Conservation (phyloP, 257 asterid genomes). For the Datura wrightii region DNA sequence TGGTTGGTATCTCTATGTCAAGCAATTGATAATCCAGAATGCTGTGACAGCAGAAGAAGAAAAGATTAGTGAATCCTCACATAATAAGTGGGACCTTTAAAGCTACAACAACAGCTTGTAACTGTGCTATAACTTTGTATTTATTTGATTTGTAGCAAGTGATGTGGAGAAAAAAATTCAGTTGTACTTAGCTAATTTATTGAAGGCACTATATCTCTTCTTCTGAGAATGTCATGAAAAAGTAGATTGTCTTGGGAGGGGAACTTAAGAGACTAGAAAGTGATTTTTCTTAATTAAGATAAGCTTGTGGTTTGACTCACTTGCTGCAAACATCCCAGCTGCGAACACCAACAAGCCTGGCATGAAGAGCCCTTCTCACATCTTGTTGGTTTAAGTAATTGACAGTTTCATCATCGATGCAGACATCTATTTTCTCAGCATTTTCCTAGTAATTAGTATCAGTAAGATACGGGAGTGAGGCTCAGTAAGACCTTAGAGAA, state of each 20-base stretch:
- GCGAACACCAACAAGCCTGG: conserved; percentile 63
- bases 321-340: conserved; percentile 73
- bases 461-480: conserved; percentile 8
- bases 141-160: background rate
- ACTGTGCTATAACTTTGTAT: background rate
- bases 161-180: conserved; percentile 1
- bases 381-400: conserved; percentile 64
- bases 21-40: conserved; percentile 65
- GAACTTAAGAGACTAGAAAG: background rate
- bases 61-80: background rate
- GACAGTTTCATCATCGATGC: conserved; percentile 66
- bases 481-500: background rate
- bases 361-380: conserved; percentile 68
- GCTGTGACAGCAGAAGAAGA: conserved; percentile 39
- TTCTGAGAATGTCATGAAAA: background rate
- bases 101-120: background rate
- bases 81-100: background rate
- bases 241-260: background rate
- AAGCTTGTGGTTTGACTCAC: conserved; percentile 39
- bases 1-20: conserved; percentile 68
- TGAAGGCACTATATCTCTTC: background rate
- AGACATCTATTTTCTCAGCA: conserved; percentile 62
- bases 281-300: background rate
- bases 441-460: conserved; percentile 44
- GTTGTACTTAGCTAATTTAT: background rate